These are phyloP conservation scores for Canna indica DNA, from an alignment of 176 grass and related monocot genomes.

Conservation along the genomic window DNA sequence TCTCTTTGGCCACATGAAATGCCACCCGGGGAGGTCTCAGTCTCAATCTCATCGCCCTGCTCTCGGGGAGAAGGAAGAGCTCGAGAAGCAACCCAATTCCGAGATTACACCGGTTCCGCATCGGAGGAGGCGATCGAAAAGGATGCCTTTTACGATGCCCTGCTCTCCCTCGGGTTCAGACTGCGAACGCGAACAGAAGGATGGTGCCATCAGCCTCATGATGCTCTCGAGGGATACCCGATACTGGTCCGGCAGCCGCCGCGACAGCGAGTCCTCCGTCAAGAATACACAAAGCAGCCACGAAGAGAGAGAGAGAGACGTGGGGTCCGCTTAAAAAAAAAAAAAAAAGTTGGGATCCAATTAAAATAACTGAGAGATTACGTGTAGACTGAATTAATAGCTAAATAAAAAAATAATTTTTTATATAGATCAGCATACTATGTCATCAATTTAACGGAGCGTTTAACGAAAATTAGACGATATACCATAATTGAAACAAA, in stretches of 20 bases:
- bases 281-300: slow-evolving; percentile 2
- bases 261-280: too few relatives aligned
- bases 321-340: too few relatives aligned
- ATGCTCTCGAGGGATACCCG: slow-evolving; percentile 42
- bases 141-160: slow-evolving; percentile 17
- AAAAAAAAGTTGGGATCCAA: too few relatives aligned
- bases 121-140: slow-evolving; percentile 27
- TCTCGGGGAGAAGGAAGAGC: slow-evolving; percentile 2
- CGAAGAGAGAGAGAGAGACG: too few relatives aligned
- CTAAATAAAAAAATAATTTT: too few relatives aligned
- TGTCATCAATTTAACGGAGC: too few relatives aligned
- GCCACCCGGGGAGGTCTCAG: slow-evolving; percentile 20
- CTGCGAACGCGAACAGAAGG: slow-evolving; percentile 30
- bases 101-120: slow-evolving; percentile 16
- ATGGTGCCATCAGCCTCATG: slow-evolving; percentile 47
- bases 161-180: slow-evolving; percentile 18
- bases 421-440: too few relatives aligned
- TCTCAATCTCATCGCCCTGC: slow-evolving; percentile 2
- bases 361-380: too few relatives aligned
- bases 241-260: not conserved
- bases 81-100: not conserved
- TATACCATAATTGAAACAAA: too few relatives aligned
- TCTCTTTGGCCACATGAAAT: slow-evolving; percentile 18
- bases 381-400: too few relatives aligned
- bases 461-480: too few relatives aligned